These are phyloP conservation scores for Sphenostylis stenocarpa DNA, from an alignment of 306 rosid species.

Conservation along the genomic window DNA sequence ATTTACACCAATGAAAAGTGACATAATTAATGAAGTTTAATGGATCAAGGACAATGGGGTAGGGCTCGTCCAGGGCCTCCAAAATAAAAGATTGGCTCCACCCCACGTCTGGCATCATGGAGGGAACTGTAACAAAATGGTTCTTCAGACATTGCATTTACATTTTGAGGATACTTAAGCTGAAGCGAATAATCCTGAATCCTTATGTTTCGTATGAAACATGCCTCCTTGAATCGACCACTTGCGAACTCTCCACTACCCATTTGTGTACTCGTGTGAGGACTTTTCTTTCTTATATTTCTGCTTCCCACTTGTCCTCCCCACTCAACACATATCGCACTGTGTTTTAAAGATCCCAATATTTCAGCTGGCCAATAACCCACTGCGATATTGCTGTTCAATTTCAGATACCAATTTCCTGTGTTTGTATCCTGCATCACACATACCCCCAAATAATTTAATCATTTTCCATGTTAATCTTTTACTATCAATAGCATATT, in stretches of 20 bases:
- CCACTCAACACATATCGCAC: slow-evolving; percentile 58
- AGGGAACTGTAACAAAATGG: slow-evolving; percentile 42
- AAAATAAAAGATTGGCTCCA: slow-evolving; percentile 52
- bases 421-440: slow-evolving; percentile 30
- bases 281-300: slow-evolving; percentile 27
- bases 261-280: slow-evolving; percentile 68
- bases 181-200: slow-evolving; percentile 48
- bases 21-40: no score
- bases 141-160: slow-evolving; percentile 27
- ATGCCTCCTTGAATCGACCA: neutral
- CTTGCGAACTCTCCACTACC: slow-evolving; percentile 58
- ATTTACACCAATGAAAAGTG: no score
- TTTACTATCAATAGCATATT: no score
- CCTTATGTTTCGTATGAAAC: slow-evolving; percentile 37
- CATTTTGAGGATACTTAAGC: slow-evolving; percentile 50
- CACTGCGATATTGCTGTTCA: neutral
- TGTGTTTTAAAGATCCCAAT: slow-evolving; percentile 17
- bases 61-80: slow-evolving; percentile 58
- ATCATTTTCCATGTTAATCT: no score
- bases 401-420: slow-evolving; percentile 65
- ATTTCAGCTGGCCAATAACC: slow-evolving; percentile 62
- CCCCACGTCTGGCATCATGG: neutral
- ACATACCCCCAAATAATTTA: no score
- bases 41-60: slow-evolving; percentile 45
- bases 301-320: slow-evolving; percentile 71